Base-by-base conservation (phyloP, 2,329 filamentous ascomycete genomes). In the Teratosphaeria nubilosa region DNA sequence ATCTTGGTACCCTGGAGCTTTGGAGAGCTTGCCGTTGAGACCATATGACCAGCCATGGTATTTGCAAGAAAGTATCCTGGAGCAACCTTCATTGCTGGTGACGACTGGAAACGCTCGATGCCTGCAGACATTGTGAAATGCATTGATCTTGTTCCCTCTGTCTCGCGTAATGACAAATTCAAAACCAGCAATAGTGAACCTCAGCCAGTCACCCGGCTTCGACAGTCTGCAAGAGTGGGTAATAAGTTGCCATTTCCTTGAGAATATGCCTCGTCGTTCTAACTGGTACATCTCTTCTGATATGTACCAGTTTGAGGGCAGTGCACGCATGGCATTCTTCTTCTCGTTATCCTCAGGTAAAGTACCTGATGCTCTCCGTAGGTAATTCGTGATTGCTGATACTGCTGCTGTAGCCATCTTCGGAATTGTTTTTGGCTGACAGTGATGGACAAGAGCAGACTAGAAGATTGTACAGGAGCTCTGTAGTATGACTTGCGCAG, bases 41-140 rank as follows among this genome's bases (percentile, higher is more conserved):
- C 81, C 79, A 60, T 85, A 85, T 2, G 80, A 82, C 82, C 83
- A 86, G 50, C 82, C 82, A 64, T 85, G 82, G 64, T 85, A 85
- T 59, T 79, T 79, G 74, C 83, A 86, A 0, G 78, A 75, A 41
- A 86, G 76, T 37, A 85, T 77, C 62, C 72, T 76, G 53, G 76
- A 76, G 50, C 75, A 75, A 2, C 83, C 83, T 10, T 75, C 70
- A 2, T 79, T 75, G 51, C 77, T 75, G 3, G 74, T 76, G 9
- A 83, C 80, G 9, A 85, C 77, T 0, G 82, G 80, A 65, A 80
- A 86, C 24, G 83, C 83, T 6, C 83, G 76, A 67, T 85, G 83
- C 1, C 83, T 73, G 70, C 83, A 85, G 37, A 85, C 75, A 64
- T 86, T 85, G 72, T 85, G 83, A 67, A 85, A 85, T 16, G 77